Conservation (phyloP, 371 early-diverging fungal species). For the Entomophthora muscae region DNA sequence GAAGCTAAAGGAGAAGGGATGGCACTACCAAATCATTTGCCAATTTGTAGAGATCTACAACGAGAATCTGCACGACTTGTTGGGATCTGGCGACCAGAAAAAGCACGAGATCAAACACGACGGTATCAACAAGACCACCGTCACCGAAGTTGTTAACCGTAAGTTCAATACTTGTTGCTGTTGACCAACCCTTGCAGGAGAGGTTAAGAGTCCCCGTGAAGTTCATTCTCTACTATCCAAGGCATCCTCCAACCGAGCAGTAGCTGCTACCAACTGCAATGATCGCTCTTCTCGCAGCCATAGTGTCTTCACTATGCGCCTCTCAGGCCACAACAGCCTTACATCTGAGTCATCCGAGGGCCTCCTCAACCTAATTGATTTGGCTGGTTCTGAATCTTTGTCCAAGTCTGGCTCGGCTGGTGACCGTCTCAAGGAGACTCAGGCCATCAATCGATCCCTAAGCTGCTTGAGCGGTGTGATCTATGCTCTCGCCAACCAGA, state of each 20-base stretch:
- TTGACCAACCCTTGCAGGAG: slow-evolving; percentile 14
- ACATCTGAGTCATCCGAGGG: slow-evolving; percentile 57
- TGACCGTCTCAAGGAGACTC: slow-evolving; percentile 84
- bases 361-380: slow-evolving; percentile 79
- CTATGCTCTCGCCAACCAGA: slow-evolving; percentile 66
- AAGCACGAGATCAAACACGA: slow-evolving; percentile 75
- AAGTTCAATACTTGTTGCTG: slow-evolving; percentile 10
- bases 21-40: slow-evolving; percentile 72
- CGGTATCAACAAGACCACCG: slow-evolving; percentile 47
- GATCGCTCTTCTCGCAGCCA: slow-evolving; percentile 91
- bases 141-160: slow-evolving; percentile 56
- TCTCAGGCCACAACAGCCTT: slow-evolving; percentile 49
- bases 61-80: slow-evolving; percentile 78
- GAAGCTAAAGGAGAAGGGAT: slow-evolving; percentile 56
- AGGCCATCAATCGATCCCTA: slow-evolving; percentile 94
- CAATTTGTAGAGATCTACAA: slow-evolving; percentile 95
- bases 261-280: slow-evolving; percentile 88
- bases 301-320: slow-evolving; percentile 69
- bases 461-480: slow-evolving; percentile 90
- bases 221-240: slow-evolving; percentile 50
- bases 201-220: slow-evolving; percentile 41
- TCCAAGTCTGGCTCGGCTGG: slow-evolving; percentile 76
- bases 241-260: slow-evolving; percentile 68
- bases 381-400: slow-evolving; percentile 95
- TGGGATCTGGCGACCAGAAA: slow-evolving; percentile 23